These are phyloP conservation scores for Colletotrichum noveboracense DNA, from an alignment of 2,329 filamentous ascomycete genomes.

Conservation along the genomic window DNA sequence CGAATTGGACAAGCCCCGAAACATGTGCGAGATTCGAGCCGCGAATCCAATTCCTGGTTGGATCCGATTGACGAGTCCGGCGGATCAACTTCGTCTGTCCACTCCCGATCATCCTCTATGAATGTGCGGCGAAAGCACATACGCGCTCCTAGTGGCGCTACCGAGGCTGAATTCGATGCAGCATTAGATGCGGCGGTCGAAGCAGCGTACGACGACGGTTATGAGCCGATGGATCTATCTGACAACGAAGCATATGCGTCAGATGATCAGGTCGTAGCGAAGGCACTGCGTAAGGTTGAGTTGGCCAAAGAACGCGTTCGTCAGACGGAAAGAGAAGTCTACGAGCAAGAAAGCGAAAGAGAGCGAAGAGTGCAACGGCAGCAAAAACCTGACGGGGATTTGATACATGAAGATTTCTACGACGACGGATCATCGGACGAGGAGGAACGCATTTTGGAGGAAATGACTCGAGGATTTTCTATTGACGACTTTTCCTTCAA, in stretches of 20 bases:
- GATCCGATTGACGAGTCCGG: slow-evolving; percentile 93
- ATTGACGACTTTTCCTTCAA: slow-evolving; percentile 72
- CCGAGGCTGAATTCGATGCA: slow-evolving; percentile 90
- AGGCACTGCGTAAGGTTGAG: slow-evolving; percentile 71
- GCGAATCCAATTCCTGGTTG: slow-evolving; percentile 89
- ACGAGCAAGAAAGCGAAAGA: slow-evolving; percentile 41
- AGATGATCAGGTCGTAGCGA: slow-evolving; percentile 44
- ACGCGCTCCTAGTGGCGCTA: slow-evolving; percentile 70
- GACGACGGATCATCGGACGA: slow-evolving; percentile 70
- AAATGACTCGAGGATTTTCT: slow-evolving; percentile 84
- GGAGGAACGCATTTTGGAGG: slow-evolving; percentile 81
- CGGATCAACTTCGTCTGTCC: slow-evolving; percentile 79
- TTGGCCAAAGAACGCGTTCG: slow-evolving; percentile 77
- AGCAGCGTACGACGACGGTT: slow-evolving; percentile 91
- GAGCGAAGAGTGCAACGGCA: slow-evolving; percentile 25
- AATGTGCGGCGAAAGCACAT: slow-evolving; percentile 73
- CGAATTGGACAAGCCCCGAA: slow-evolving; percentile 31
- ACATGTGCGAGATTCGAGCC: slow-evolving; percentile 67
- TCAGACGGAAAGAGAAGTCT: slow-evolving; percentile 74
- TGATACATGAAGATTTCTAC: slow-evolving; percentile 57
- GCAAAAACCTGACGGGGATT: slow-evolving; percentile 49
- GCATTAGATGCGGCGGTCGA: slow-evolving; percentile 95
- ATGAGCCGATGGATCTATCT: slow-evolving; percentile 69
- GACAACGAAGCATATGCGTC: slow-evolving; percentile 22
- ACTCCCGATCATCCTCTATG: slow-evolving; percentile 78